Conservation (phyloP, 163 green algal genomes). For the Prototheca stagnorum region DNA sequence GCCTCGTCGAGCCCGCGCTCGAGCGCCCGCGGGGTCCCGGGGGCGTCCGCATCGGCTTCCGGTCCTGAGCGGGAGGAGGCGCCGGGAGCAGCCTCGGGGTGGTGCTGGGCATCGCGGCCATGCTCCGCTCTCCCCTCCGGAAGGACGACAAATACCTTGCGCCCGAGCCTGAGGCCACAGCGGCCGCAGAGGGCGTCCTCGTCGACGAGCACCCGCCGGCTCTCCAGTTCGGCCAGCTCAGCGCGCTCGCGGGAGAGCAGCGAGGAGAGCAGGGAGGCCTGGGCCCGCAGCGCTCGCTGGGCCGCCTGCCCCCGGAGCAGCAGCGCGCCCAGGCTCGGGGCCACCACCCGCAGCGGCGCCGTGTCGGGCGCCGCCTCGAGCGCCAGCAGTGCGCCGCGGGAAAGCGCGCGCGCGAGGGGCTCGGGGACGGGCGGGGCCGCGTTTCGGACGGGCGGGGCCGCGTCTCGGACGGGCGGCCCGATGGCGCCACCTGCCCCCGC, state of each 20-base stretch:
- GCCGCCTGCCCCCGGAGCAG: conserved; percentile 28
- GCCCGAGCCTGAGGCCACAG: conserved; percentile 34
- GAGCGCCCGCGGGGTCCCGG: too few species aligned
- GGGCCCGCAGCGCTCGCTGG: conserved; percentile 11
- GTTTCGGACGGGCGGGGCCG: too few species aligned
- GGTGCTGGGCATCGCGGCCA: too few species aligned
- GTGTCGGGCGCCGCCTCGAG: conserved; percentile 22
- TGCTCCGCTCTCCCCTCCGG: too few species aligned
- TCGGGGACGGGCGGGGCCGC: too few species aligned
- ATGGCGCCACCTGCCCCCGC: not conserved
- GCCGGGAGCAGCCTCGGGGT: too few species aligned
- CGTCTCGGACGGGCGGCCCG: not conserved
- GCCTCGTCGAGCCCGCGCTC: too few species aligned
- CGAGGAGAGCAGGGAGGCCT: conserved; percentile 17
- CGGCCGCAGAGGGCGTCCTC: conserved; percentile 27
- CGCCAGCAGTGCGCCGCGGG: conserved; percentile 27
- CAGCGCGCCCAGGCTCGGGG: conserved; percentile 24
- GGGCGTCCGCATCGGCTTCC: too few species aligned
- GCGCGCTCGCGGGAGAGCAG: conserved; percentile 5
- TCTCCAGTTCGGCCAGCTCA: conserved; percentile 11
- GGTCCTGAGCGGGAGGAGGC: too few species aligned
- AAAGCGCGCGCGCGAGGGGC: conserved; percentile 24
- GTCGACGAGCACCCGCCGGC: conserved; percentile 15
- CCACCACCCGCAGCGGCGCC: conserved; percentile 24
- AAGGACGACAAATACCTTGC: conserved; percentile 39